phyloP scores from a whole-genome alignment of 306 rosid genomes.

The Dalbergia cultrata region DNA sequence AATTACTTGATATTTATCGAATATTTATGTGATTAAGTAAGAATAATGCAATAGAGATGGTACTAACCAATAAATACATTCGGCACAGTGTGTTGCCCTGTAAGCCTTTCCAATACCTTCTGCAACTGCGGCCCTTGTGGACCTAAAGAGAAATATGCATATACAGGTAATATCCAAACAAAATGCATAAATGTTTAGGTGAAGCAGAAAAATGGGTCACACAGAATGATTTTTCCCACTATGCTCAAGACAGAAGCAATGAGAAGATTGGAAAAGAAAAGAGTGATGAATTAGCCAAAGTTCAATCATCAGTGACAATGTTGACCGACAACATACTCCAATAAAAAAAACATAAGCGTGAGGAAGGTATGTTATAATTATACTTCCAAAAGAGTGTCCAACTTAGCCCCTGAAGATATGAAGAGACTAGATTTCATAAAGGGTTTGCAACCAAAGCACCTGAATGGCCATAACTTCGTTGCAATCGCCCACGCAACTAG shows the following conservation, averaged over 20 bases:
- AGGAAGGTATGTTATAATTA: not conserved
- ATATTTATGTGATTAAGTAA: not conserved
- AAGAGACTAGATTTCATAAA: not conserved
- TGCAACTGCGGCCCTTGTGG: conserved; percentile 98
- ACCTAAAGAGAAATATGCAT: conserved; percentile 59
- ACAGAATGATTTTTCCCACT: conserved; percentile 2
- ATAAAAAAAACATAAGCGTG: not conserved
- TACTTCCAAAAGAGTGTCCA: not conserved
- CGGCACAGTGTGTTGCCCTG: conserved; percentile 97
- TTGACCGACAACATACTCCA: not conserved
- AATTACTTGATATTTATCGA: conserved; percentile 2
- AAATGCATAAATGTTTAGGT: conserved; percentile 16
- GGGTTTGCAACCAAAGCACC: not conserved
- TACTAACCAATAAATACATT: conserved; percentile 89
- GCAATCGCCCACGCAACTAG: not conserved
- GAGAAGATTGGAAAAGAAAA: conserved; percentile 3
- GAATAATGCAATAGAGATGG: conserved; percentile 34
- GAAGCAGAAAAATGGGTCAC: not conserved
- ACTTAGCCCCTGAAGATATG: not conserved
- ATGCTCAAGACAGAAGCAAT: conserved; percentile 15
- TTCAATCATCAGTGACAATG: conserved; percentile 10
- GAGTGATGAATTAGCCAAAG: conserved; percentile 10
- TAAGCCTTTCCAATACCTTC: conserved; percentile 83
- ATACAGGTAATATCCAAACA: conserved; percentile 15
- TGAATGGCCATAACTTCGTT: not conserved